phyloP scores from a whole-genome alignment of 2,329 filamentous ascomycete genomes.

The Akanthomyces muscarius region DNA sequence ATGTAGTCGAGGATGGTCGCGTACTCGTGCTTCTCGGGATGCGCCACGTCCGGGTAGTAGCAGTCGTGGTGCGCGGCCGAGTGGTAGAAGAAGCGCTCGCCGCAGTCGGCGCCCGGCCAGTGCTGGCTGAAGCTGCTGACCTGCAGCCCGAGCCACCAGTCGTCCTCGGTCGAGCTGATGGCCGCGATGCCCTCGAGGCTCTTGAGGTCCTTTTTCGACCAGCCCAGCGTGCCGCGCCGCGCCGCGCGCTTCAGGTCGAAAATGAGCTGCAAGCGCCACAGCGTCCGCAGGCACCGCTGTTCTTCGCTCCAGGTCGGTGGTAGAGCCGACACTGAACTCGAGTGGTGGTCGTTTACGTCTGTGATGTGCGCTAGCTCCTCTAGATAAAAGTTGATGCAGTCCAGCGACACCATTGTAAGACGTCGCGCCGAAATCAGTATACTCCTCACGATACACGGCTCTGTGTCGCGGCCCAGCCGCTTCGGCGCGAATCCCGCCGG shows the following conservation, averaged over 20 bases:
- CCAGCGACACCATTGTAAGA: background rate
- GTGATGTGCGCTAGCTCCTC: background rate
- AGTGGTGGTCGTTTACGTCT: background rate
- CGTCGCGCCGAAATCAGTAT: conserved; percentile 9
- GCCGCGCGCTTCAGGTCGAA: conserved; percentile 10
- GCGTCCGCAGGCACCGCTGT: conserved; percentile 8
- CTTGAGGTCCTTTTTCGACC: background rate
- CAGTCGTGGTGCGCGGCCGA: conserved; percentile 15
- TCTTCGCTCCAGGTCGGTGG: conserved; percentile 11
- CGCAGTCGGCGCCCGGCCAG: conserved; percentile 8
- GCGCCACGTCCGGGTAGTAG: conserved; percentile 13
- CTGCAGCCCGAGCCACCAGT: conserved; percentile 15
- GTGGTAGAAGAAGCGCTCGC: conserved; percentile 16
- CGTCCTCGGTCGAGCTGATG: conserved; percentile 7
- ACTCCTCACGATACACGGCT: background rate
- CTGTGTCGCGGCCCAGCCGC: background rate
- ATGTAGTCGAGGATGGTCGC: conserved; percentile 8
- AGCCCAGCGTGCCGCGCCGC: conserved; percentile 5
- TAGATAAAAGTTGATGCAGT: background rate
- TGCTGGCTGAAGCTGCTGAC: conserved; percentile 17
- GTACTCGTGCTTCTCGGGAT: conserved; percentile 13
- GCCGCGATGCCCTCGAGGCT: conserved; percentile 7
- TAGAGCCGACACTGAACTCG: background rate
- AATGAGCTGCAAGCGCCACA: conserved; percentile 11
- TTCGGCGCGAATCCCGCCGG: background rate